Base-by-base conservation (phyloP, 768 basidiomycete species). In the Lactifluus pinguis region DNA sequence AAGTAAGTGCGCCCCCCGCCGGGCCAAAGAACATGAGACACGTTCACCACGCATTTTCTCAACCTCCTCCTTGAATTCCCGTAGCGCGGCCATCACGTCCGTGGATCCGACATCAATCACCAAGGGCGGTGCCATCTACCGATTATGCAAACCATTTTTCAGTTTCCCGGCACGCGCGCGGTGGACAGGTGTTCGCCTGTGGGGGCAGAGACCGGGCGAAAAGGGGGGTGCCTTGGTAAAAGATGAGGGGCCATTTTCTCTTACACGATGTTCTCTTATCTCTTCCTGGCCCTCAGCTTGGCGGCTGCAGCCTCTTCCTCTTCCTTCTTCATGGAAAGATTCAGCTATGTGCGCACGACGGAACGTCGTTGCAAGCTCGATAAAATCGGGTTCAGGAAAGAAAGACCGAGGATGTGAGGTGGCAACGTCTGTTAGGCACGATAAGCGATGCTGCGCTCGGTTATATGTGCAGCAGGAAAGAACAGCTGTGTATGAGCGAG, bases 21-120 rank as follows among this genome's bases (percentile, higher is more conserved):
- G 2, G 25, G 25, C 25, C 25, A 25, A 25, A 25, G 25, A 25
- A 25, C 25, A 25, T 25, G 25, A 25, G 25, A 25, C 25, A 25
- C 25, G 1, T 0, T 60, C 57, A 10, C 71, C 69, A 7, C 68
- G 70, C n/a, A 25, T 60, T 8, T 51, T 65, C 53, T 85, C 81
- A 21, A 80, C 77, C 52, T 84, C 79, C 10, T 66, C 66, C 69
- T 85, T 87, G 61, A 93, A 78, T 4, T 64, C 67, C 44, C 93
- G 72, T 14, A 93, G 72, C 0, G 83, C 80, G 0, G 87, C 82
- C 69, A 93, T 92, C 54, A 85, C 76, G 69, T 93, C 91, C 9
- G 87, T 88, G 66, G 79, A 87, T 59, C 85, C 76, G 13, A 83
- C 84, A 1, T 80, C 73, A 19, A 92, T 71, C 2, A 91, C 87